Base-by-base conservation (phyloP, 2,329 filamentous ascomycete species). In the Paraphoma chrysanthemicola region DNA sequence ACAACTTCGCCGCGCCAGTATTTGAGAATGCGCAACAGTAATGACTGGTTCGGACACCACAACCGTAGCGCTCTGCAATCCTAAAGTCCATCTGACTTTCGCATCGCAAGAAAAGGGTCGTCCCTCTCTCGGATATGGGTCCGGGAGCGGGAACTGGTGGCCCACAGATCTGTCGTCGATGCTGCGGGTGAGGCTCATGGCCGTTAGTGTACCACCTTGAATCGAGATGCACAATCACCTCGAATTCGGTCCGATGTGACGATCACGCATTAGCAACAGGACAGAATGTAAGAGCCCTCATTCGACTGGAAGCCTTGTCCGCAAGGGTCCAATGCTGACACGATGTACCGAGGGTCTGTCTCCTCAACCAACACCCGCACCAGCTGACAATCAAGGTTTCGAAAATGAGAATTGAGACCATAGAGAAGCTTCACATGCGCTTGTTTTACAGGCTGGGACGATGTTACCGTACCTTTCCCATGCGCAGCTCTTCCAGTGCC, bases 1-100 rank as follows among this genome's bases (percentile, higher is more conserved):
- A 42, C 54, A 57, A n/a, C 12, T 18, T 31, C 51, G 10, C 30
- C 47, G 48, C 17, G 29, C 48, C 31, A 46, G 10, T 10, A 43
- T 16, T 44, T 48, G 53, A 43, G 28, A 6, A 10, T 36, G 33
- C 33, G 33, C 33, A 36, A 36, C 33, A 10, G 10, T 14, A 36
- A 3, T 36, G 6, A 36, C 33, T 36, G 33, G 33, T 10, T 36
- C 33, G 33, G 33, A 3, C 3, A 14, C 33, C 9, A 36, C 9
- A 36, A 10, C 33, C 33, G 33, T 14, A 36, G 33, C 10, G 33
- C 33, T 36, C 33, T 14, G 14, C 33, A 7, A 36, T 14, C 14
- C 14, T 7, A 36, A 36, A 36, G 33, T 36, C 33, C 33, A 7
- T 36, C 33, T 36, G 33, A 36, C 33, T 3, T 36, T 36, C 33